Conservation (phyloP, 1,284 basidiomycete genomes). For the Cronartium quercuum region DNA sequence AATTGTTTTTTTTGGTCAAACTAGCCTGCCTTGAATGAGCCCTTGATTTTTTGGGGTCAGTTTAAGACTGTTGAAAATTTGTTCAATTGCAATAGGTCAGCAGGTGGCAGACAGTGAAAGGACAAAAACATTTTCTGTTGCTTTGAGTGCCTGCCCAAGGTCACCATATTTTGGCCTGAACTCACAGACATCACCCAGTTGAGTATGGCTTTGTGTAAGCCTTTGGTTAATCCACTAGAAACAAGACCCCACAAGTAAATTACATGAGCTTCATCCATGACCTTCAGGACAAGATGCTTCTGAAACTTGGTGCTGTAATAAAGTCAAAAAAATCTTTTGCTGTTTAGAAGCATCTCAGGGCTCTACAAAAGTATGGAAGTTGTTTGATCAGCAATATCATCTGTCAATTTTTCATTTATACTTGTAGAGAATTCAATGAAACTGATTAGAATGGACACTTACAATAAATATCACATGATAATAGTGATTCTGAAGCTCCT, state of each 20-base stretch:
- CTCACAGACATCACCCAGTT: neutral
- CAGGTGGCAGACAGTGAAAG: conserved; percentile 17
- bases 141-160: neutral
- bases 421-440: no score
- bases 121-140: neutral
- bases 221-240: conserved; percentile 8
- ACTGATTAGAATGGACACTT: neutral
- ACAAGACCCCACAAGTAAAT: conserved; percentile 20
- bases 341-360: conserved; percentile 3
- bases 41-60: neutral
- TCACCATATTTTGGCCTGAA: conserved; percentile 11
- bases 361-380: neutral
- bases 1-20: neutral
- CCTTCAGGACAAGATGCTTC: neutral
- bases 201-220: neutral
- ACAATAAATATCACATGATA: neutral
- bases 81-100: conserved; percentile 2
- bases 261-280: neutral
- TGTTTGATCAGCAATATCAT: neutral
- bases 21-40: neutral
- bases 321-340: neutral
- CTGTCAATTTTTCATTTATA: neutral
- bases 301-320: conserved; percentile 3
- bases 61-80: neutral
- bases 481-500: neutral